phyloP scores from a whole-genome alignment of 2,329 filamentous ascomycete genomes.

The Hypoxylon sp. region DNA sequence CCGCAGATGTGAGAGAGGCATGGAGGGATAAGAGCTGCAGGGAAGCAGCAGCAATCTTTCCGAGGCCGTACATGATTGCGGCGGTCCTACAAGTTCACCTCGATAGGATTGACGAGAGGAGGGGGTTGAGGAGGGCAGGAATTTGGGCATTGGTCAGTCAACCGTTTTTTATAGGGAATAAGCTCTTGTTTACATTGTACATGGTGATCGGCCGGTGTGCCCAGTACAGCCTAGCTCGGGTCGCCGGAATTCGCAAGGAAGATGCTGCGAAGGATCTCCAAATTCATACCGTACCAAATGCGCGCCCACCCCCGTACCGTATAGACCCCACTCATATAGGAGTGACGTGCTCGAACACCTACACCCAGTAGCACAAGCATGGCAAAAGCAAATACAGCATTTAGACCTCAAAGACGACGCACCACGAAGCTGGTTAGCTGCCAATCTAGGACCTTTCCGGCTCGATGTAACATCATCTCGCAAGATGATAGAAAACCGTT shows the following conservation, averaged over 20 bases:
- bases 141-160: too few relatives aligned
- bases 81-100: neutral
- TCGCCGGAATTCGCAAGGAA: neutral
- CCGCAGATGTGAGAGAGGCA: conserved; percentile 27
- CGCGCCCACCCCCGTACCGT: neutral
- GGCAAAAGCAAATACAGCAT: too few relatives aligned
- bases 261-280: conserved; percentile 6
- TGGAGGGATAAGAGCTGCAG: conserved; percentile 30
- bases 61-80: conserved; percentile 21
- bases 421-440: conserved; percentile 8
- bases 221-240: conserved; percentile 10
- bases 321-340: conserved; percentile 17
- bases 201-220: conserved; percentile 17
- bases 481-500: neutral
- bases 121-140: neutral
- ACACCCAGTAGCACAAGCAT: too few relatives aligned
- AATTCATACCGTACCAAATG: conserved; percentile 1
- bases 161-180: too few relatives aligned
- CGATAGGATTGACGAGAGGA: neutral
- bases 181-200: conserved; percentile 18
- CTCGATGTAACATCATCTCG: conserved; percentile 17
- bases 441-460: conserved; percentile 14
- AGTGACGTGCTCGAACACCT: conserved; percentile 19
- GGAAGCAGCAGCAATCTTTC: conserved; percentile 22
- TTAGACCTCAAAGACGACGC: too few relatives aligned